A percentile compares a stretch with the other conserved stretches of the same genome.
Evolutionary conservation across 768 basidiomycete species (phyloP).

Genomic region (Phaeolepiota aurea): DNA sequence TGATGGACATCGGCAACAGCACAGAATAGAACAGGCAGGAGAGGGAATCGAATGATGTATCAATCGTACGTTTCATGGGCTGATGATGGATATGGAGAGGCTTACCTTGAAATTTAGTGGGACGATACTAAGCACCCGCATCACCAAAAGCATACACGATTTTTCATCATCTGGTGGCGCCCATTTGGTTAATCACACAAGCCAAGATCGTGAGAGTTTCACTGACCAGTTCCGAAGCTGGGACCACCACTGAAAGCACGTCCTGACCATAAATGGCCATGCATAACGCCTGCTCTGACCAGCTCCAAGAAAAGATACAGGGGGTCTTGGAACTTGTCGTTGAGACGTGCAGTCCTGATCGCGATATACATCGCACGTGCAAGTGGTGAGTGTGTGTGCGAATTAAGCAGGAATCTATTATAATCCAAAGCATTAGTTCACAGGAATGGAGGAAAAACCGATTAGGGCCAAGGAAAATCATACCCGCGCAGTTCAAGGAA

Average conservation of each 20-base stretch:
- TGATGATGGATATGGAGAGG: slow-evolving; percentile 6
- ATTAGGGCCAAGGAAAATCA: slow-evolving; percentile 31
- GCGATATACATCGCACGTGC: slow-evolving; percentile 89
- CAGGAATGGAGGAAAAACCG: slow-evolving; percentile 2
- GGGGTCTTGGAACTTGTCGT: slow-evolving; percentile 98
- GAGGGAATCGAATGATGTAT: slow-evolving; percentile 4
- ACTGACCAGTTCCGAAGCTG: slow-evolving; percentile 83
- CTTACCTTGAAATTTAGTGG: slow-evolving; percentile 89
- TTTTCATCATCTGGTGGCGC: slow-evolving; percentile 76
- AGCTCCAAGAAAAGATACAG: slow-evolving; percentile 93
- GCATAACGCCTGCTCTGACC: slow-evolving; percentile 93
- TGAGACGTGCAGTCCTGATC: slow-evolving; percentile 68
- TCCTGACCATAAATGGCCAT: slow-evolving; percentile 85
- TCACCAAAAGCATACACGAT: slow-evolving; percentile 89
- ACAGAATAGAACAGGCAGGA: slow-evolving; percentile 5
- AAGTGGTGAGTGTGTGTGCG: slow-evolving; percentile 82
- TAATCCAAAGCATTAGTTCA: slow-evolving; percentile 2
- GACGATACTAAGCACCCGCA: slow-evolving; percentile 93
- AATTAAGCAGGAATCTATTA: slow-evolving; percentile 76
- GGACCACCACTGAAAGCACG: slow-evolving; percentile 91
- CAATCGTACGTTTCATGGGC: not conserved
- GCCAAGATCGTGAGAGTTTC: slow-evolving; percentile 8
- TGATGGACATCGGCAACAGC: slow-evolving; percentile 5
- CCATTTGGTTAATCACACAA: slow-evolving; percentile 2
- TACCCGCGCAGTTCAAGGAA: slow-evolving; percentile 95